Conservation (phyloP, 2,329 filamentous ascomycete genomes). For the Fusarium sp. region DNA sequence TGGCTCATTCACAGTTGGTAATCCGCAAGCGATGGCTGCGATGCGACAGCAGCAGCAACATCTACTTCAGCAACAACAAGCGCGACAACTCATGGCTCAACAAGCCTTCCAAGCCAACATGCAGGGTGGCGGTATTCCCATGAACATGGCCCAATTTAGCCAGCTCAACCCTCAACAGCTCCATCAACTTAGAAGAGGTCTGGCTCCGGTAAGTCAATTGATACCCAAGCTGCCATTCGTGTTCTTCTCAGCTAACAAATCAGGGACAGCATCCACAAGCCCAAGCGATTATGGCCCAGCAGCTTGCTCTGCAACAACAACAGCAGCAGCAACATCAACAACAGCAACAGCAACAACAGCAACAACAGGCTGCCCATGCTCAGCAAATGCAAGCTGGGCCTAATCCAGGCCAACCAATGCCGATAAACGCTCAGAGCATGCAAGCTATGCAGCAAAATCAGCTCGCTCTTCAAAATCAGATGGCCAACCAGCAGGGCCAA, state of each 20-base stretch:
- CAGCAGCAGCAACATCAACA: conserved; percentile 50
- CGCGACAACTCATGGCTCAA: conserved; percentile 66
- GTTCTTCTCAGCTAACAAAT: conserved; percentile 29
- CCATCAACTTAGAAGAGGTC: conserved; percentile 59
- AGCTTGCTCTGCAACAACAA: conserved; percentile 54
- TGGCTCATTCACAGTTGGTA: conserved; percentile 48
- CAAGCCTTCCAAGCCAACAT: conserved; percentile 66
- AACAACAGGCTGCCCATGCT: conserved; percentile 52
- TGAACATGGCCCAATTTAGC: conserved; percentile 64
- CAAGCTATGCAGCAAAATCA: conserved; percentile 58
- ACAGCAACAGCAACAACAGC: conserved; percentile 51
- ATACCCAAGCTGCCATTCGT: not conserved
- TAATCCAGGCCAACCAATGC: conserved; percentile 60
- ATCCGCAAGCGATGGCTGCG: conserved; percentile 53
- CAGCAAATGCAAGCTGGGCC: conserved; percentile 56
- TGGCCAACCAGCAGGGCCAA: conserved; percentile 48
- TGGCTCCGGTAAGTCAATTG: conserved; percentile 54
- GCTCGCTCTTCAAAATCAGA: conserved; percentile 50
- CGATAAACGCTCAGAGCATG: conserved; percentile 61
- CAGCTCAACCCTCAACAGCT: conserved; percentile 64
- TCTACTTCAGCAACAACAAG: conserved; percentile 67
- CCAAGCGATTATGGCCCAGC: conserved; percentile 57
- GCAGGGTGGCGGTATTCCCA: conserved; percentile 62
- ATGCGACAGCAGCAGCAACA: conserved; percentile 70
- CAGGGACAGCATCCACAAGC: conserved; percentile 49